Conservation (phyloP, 306 rosid species). For the Delonix regia region DNA sequence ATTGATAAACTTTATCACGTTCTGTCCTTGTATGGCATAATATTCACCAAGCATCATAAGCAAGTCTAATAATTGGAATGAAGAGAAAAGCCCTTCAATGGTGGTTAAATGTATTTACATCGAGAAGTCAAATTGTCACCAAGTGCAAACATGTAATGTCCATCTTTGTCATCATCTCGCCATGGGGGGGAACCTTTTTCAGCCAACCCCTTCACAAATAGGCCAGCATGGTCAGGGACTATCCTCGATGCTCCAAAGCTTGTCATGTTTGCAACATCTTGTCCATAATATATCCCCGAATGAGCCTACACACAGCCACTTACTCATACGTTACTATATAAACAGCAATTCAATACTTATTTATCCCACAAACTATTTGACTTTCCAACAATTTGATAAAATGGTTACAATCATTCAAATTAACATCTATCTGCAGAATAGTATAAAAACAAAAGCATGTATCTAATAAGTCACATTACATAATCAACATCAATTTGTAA, state of each 20-base stretch:
- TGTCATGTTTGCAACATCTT: slow-evolving; percentile 55
- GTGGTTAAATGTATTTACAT: slow-evolving; percentile 66
- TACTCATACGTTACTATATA: slow-evolving; percentile 48
- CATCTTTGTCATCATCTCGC: slow-evolving; percentile 87
- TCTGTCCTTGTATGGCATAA: not conserved
- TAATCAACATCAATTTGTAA: slow-evolving; percentile 7
- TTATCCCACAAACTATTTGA: slow-evolving; percentile 27
- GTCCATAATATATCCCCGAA: slow-evolving; percentile 52
- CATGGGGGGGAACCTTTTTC: slow-evolving; percentile 74
- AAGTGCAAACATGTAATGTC: slow-evolving; percentile 79
- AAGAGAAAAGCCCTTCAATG: slow-evolving; percentile 36
- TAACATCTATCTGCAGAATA: slow-evolving; percentile 18
- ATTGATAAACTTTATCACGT: not conserved
- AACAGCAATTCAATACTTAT: slow-evolving; percentile 28
- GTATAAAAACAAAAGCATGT: not conserved
- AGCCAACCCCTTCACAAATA: slow-evolving; percentile 59
- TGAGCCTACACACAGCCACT: slow-evolving; percentile 66
- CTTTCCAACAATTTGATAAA: not conserved
- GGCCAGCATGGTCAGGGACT: slow-evolving; percentile 49
- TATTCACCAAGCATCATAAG: slow-evolving; percentile 12
- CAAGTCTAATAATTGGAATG: not conserved
- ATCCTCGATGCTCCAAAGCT: slow-evolving; percentile 55
- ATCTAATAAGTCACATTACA: slow-evolving; percentile 3
- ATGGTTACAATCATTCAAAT: slow-evolving; percentile 28
- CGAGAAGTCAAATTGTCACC: slow-evolving; percentile 85